phyloP scores from a whole-genome alignment of 2,329 filamentous ascomycete species.

The Chaetomium olivaceum region DNA sequence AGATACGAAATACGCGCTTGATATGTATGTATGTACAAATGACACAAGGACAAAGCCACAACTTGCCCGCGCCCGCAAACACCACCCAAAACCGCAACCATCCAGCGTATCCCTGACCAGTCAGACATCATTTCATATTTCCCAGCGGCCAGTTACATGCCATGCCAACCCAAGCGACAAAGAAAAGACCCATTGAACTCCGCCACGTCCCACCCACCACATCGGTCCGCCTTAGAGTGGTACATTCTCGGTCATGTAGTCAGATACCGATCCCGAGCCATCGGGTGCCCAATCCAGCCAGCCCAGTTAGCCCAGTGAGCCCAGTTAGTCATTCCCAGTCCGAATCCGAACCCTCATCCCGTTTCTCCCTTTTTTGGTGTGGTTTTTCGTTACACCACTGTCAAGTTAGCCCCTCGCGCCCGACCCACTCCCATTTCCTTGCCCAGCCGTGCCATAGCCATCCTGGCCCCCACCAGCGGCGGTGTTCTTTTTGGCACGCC shows the following conservation, averaged over 20 bases:
- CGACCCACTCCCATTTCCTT: conserved; percentile 5
- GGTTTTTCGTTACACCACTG: not conserved
- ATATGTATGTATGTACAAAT: not conserved
- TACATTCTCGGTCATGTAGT: conserved; percentile 1
- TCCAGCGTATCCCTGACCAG: not conserved
- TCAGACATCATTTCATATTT: not conserved
- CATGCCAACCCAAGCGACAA: not conserved
- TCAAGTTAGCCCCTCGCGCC: conserved; percentile 1
- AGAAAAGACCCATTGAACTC: conserved; percentile 6
- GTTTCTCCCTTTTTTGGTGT: not conserved
- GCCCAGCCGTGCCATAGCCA: conserved; percentile 28
- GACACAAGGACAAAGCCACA: not conserved
- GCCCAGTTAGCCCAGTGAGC: not conserved
- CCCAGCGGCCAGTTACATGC: not conserved
- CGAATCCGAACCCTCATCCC: not conserved
- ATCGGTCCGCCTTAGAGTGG: not conserved
- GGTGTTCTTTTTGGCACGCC: conserved; percentile 41
- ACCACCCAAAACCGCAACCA: not conserved
- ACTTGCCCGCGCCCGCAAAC: not conserved
- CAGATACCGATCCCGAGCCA: not conserved
- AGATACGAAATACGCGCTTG: not conserved
- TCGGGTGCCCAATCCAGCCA: not conserved
- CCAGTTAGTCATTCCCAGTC: not conserved
- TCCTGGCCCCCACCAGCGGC: not conserved
- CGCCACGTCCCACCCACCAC: conserved; percentile 9